Evolutionary conservation across 208 protist genomes (phyloP), one percentile per base, ranked within the genome.

Genomic region (Lotmaria passim): DNA sequence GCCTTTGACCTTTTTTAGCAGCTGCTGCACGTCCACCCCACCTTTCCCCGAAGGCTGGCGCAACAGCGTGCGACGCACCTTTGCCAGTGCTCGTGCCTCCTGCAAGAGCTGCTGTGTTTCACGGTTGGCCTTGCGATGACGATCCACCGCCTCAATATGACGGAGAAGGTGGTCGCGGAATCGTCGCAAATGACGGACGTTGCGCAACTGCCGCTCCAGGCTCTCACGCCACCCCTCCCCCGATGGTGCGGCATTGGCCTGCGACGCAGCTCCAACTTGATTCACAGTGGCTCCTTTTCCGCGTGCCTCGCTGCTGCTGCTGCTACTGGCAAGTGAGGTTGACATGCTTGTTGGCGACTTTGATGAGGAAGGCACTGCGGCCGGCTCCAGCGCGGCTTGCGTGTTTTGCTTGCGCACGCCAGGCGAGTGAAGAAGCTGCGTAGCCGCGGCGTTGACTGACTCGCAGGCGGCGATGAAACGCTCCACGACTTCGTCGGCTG

Each of bases 101-200:
- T 47, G 38, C 17, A 95, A 65, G n/a, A 91, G 78, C 52, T 53
- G 59, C 19, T 34, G 59, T 47, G 79, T 64, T 10, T 73, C 69
- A 3, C 57, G 62, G 3, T 70, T 69, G 12, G 82, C 73, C 46
- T 81, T 78, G 23, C 73, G 79, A 59, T 88, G 80, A 48, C 78
- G 44, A 41, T 93, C 86, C 7, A 95, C 48, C 8, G 41, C 28
- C 30, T 71, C 63, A 3, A 95, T 53, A 50, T 91, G 81, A 19
- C 73, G 51, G 24, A 85, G 64, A 17, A 95, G 75, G 33, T 79
- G 86, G 6, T 53, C 52, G 55, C 82, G 77, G 28, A 95, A 92
- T 7, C 72, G 78, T 31, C 84, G 82, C 15, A 95, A 73, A n/a
- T 79, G 78, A 7, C 78, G 77, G 1, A 93, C 71, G 53, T 91